Base-by-base conservation (phyloP, 352 stramenopile species). In the Phytophthora litchii region DNA sequence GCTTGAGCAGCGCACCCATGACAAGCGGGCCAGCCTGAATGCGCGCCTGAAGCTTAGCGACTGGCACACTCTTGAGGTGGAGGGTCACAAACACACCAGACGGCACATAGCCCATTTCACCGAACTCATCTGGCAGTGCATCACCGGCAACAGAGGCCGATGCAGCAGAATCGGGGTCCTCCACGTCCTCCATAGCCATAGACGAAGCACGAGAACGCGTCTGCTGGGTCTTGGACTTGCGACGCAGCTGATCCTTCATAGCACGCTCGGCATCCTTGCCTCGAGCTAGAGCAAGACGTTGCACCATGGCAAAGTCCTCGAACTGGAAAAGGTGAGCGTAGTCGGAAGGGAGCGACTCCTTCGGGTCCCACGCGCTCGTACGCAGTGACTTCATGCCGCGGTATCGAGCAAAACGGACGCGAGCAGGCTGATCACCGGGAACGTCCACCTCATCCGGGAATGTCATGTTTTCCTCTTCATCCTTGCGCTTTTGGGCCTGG, bases 291-390 rank as follows among this genome's bases (percentile, higher is more conserved):
- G 98, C 91, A 54, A 93, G 74, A 23, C 95, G 91, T 83, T 99
- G 95, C 29, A 97, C 96, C 62, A 90, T 91, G 20, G 89, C 86
- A 70, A 99, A 99, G 78, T 97, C 96, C 9, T 87, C 76, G 65
- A 99, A 98, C 73, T 99, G 92, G 74, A 98, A 99, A 21, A 99
- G 83, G 5, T 94, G 88, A 20, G 93, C 92, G 74, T 99, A 99
- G 42, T 98, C 92, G 21, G 89, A 83, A 19, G 98, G 98, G 7
- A 99, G 91, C 67, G 95, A 98, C 78, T 99, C 98, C 76, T 99
- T 99, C 2, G 96, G 83, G 67, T 99, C 96, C 97, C 97, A 99
- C 46, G 83, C 70, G 54, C 90, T 98, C 54, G 94, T 99, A 23
- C 96, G 91, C 62, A 99, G 97, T 43, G 80, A 97, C 75, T 99